Conservation (phyloP, 768 basidiomycete genomes). For the Boletus pseudo-olivaceus region DNA sequence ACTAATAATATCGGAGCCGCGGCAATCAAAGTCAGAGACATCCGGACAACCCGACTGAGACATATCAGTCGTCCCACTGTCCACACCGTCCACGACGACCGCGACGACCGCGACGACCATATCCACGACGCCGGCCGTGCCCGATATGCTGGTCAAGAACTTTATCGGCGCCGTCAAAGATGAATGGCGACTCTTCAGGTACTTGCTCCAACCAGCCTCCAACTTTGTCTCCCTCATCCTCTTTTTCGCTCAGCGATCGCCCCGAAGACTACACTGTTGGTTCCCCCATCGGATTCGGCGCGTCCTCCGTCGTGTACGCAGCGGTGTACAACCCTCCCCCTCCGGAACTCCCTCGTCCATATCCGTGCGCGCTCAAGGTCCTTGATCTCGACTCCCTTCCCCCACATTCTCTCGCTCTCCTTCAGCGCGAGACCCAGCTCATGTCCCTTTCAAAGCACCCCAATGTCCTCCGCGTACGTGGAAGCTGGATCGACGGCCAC, state of each 20-base stretch:
- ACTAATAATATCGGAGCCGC: slow-evolving; percentile 6
- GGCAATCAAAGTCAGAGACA: neutral
- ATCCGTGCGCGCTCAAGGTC: slow-evolving; percentile 83
- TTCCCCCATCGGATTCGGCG: slow-evolving; percentile 82
- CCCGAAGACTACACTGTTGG: slow-evolving; percentile 73
- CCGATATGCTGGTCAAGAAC: slow-evolving; percentile 20
- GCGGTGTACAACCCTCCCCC: slow-evolving; percentile 58
- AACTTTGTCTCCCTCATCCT: neutral
- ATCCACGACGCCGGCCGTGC: neutral
- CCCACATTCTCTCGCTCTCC: slow-evolving; percentile 62
- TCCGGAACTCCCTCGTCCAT: slow-evolving; percentile 33
- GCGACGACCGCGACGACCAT: neutral
- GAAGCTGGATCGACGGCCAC: slow-evolving; percentile 83
- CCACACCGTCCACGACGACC: neutral
- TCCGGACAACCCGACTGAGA: neutral
- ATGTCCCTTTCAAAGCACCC: slow-evolving; percentile 93
- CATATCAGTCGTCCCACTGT: neutral
- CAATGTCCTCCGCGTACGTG: slow-evolving; percentile 89
- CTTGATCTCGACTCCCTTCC: slow-evolving; percentile 81
- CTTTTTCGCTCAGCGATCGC: slow-evolving; percentile 48
- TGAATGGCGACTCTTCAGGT: slow-evolving; percentile 83
- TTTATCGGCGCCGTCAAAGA: slow-evolving; percentile 84
- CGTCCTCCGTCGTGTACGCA: slow-evolving; percentile 86
- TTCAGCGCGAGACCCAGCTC: slow-evolving; percentile 82
- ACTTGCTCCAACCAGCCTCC: neutral